Evolutionary conservation across 371 early-diverging fungal species (phyloP).

Genomic region (Apophysomyces sp.): DNA sequence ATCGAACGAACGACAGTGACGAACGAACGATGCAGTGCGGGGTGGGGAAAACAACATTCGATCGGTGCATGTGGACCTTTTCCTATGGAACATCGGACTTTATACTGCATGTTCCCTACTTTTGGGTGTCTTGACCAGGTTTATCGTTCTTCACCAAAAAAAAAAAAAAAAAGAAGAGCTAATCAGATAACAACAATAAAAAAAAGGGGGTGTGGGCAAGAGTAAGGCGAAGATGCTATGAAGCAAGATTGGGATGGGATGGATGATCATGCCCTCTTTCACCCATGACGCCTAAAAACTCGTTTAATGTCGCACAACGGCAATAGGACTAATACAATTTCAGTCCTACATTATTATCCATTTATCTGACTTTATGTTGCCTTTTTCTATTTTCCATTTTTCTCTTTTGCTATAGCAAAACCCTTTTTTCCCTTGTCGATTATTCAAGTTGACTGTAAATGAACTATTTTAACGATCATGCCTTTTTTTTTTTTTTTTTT

Average conservation of each 20-base stretch:
- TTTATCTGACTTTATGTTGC: neutral
- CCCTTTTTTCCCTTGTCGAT: too few species aligned
- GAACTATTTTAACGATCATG: too few species aligned
- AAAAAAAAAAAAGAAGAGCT: neutral
- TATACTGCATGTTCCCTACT: neutral
- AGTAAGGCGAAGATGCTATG: too few species aligned
- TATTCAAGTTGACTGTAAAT: too few species aligned
- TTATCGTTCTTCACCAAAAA: neutral
- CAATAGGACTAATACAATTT: neutral
- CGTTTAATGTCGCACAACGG: neutral
- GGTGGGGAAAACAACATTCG: neutral
- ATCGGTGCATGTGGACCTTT: conserved; percentile 1
- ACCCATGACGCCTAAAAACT: neutral
- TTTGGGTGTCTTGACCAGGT: neutral
- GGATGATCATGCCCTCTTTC: neutral
- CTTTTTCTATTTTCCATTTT: neutral
- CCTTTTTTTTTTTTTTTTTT: too few species aligned
- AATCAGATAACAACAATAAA: neutral
- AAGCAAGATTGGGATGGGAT: neutral
- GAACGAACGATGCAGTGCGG: neutral
- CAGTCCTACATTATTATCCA: conserved; percentile 1
- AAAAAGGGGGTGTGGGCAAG: neutral
- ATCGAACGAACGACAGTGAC: neutral
- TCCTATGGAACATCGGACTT: conserved; percentile 1
- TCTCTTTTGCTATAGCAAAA: too few species aligned